These are phyloP conservation scores for Rhexocercosporidium sp. DNA, from an alignment of 2,329 filamentous ascomycete species.

Conservation along the genomic window DNA sequence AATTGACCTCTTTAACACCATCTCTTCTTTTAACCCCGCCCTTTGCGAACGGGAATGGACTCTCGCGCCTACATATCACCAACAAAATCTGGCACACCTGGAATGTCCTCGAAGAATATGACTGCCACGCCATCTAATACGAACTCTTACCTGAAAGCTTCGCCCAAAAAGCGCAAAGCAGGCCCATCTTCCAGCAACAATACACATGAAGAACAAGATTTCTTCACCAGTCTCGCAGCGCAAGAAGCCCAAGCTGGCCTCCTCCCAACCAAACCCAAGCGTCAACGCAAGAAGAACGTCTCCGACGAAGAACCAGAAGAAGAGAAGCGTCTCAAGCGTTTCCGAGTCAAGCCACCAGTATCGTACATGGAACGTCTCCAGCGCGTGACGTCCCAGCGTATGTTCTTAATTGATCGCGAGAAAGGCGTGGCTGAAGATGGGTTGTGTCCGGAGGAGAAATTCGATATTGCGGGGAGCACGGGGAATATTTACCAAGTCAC, in stretches of 20 bases:
- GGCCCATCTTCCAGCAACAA: constrained; percentile 19
- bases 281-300: constrained; percentile 24
- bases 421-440: constrained; percentile 44
- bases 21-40: background rate
- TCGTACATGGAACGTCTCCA: constrained; percentile 52
- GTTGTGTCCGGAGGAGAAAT: constrained; percentile 50
- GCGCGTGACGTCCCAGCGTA: constrained; percentile 56
- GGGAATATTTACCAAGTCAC: constrained; percentile 66
- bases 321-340: constrained; percentile 49
- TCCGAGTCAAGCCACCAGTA: constrained; percentile 49
- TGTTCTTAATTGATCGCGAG: constrained; percentile 60
- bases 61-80: background rate
- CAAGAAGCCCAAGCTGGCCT: constrained; percentile 25
- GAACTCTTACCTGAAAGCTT: background rate
- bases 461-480: constrained; percentile 63
- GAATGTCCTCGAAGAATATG: background rate
- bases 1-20: background rate
- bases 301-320: constrained; percentile 31
- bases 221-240: background rate
- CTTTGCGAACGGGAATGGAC: background rate
- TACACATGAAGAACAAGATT: constrained; percentile 19
- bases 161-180: constrained; percentile 29
- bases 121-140: background rate
- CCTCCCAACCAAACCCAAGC: constrained; percentile 25
- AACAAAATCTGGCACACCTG: background rate